Conservation (phyloP, 2,329 filamentous ascomycete species). For the Didymella pomorum region DNA sequence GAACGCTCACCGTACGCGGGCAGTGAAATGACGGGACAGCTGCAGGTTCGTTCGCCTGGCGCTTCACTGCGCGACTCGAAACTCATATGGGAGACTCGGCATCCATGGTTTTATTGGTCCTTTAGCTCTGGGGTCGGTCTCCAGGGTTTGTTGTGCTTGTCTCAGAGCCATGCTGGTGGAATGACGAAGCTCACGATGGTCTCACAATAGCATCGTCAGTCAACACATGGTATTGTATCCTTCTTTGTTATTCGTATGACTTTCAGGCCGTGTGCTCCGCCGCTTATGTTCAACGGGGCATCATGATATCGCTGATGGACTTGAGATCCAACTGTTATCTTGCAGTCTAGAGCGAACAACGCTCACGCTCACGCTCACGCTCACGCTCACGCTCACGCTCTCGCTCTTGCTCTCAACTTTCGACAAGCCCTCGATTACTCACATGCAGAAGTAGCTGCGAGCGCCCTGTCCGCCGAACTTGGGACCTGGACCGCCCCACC, state of each 20-base stretch:
- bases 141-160: background rate
- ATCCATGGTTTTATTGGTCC: background rate
- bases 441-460: conserved; percentile 15
- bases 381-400: no score
- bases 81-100: background rate
- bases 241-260: background rate
- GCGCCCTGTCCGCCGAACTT: conserved; percentile 6
- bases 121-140: background rate
- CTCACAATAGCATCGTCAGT: background rate
- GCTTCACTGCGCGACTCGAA: background rate
- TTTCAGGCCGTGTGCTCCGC: background rate
- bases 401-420: background rate
- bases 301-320: background rate
- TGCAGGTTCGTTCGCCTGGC: background rate
- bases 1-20: background rate
- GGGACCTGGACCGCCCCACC: background rate
- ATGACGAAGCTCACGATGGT: background rate
- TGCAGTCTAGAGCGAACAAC: background rate
- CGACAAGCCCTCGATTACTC: background rate
- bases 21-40: background rate
- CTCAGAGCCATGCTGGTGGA: background rate
- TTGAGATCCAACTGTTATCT: background rate
- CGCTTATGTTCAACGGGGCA: background rate
- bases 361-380: background rate
- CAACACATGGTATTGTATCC: background rate